phyloP scores from a whole-genome alignment of 257 asterid species.

The Coffea canephora region DNA sequence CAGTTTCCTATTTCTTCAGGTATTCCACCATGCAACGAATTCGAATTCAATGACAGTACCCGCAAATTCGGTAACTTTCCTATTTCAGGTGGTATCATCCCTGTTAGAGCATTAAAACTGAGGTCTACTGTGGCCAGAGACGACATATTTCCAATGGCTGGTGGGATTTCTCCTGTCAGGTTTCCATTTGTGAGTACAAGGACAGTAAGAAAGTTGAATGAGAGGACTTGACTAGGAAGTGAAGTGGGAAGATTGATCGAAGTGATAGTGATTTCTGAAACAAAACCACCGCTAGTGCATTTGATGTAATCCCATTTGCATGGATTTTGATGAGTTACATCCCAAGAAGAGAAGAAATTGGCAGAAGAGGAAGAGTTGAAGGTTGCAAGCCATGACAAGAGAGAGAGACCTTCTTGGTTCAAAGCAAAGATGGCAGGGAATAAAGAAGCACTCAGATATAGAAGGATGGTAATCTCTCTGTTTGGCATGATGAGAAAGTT shows the following conservation, averaged over 20 bases:
- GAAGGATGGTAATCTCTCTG: constrained; percentile 34
- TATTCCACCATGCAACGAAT: constrained; percentile 46
- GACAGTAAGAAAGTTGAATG: constrained; percentile 43
- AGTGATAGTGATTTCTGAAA: constrained; percentile 43
- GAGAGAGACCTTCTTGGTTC: constrained; percentile 61
- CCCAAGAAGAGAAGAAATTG: constrained; percentile 57
- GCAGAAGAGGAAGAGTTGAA: constrained; percentile 52
- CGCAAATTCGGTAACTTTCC: constrained; percentile 46
- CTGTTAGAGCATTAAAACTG: constrained; percentile 57
- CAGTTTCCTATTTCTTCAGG: constrained; percentile 59
- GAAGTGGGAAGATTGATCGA: constrained; percentile 52
- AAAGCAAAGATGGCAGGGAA: constrained; percentile 39
- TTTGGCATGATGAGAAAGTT: constrained; percentile 43
- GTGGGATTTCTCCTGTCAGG: constrained; percentile 55
- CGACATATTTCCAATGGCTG: constrained; percentile 44
- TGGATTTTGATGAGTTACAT: constrained; percentile 41
- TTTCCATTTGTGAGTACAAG: constrained; percentile 50
- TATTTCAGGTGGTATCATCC: constrained; percentile 50
- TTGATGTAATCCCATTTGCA: constrained; percentile 67
- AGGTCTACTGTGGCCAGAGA: constrained; percentile 53
- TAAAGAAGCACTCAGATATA: constrained; percentile 35
- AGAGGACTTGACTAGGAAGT: constrained; percentile 49
- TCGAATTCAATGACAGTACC: constrained; percentile 45
- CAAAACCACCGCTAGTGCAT: constrained; percentile 43
- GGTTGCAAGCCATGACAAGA: constrained; percentile 61